phyloP scores from a whole-genome alignment of 2,329 filamentous ascomycete species.

The Exophiala sp. region DNA sequence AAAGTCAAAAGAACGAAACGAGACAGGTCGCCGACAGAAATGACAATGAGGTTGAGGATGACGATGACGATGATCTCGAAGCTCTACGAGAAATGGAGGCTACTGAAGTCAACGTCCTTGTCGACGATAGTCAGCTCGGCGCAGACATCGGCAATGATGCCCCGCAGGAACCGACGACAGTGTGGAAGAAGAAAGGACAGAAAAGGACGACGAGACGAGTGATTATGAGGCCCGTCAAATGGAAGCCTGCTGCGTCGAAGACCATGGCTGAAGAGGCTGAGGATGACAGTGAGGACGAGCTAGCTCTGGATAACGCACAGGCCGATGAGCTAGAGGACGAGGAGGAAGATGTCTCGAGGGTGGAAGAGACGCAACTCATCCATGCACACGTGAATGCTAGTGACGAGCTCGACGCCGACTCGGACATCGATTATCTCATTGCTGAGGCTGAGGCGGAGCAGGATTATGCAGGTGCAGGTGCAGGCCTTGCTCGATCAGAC shows the following conservation, averaged over 20 bases:
- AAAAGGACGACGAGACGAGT: constrained; percentile 47
- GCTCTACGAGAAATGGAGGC: constrained; percentile 44
- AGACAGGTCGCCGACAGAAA: constrained; percentile 36
- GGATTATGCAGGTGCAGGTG: not conserved
- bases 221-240: constrained; percentile 40
- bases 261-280: constrained; percentile 22
- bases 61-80: constrained; percentile 44
- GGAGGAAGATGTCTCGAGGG: not conserved
- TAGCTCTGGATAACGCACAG: constrained; percentile 24
- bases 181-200: constrained; percentile 48
- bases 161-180: constrained; percentile 16
- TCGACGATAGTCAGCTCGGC: constrained; percentile 37
- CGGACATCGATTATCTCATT: constrained; percentile 12
- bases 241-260: constrained; percentile 32
- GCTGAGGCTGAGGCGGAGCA: constrained; percentile 9
- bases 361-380: constrained; percentile 20
- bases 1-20: constrained; percentile 1
- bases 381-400: not conserved
- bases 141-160: constrained; percentile 9
- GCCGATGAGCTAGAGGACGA: not conserved
- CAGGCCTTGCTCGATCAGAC: too few relatives aligned
- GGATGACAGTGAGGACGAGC: constrained; percentile 25
- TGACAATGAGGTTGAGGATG: constrained; percentile 38
- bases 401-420: not conserved
- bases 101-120: constrained; percentile 30